Base-by-base conservation (phyloP, 2,329 filamentous ascomycete genomes). In the Colletotrichum eremochloae region DNA sequence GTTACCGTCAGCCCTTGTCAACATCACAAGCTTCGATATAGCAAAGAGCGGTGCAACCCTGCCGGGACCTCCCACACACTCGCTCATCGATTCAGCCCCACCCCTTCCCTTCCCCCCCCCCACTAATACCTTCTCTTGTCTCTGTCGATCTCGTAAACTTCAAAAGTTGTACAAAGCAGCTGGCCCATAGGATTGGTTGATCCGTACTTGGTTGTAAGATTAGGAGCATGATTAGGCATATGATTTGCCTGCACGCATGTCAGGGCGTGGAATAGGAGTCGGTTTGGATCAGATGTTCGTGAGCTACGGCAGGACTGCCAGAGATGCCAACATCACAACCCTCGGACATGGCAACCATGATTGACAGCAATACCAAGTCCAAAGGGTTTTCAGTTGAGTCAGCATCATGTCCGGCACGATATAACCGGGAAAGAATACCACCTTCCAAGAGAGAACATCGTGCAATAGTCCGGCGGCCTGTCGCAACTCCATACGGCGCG, bases 391-490 rank as follows among this genome's bases (percentile, higher is more conserved):
- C 68, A 36, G 44, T 63, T 50, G 63, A 24, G 53, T 31, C 38
- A 64, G 56, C 33, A 63, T 56, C 55, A 33, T 69, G 53, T 40
- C 55, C 66, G 70, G 70, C 70, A 72, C 48, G 24, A 50, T 66
- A 60, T 65, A 61, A 48, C 66, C 70, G 66, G 31, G 55, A 42
- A n/a, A 31, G 31, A 29, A 70, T 72, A 72, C 70, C 70, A 72
- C 70, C 70, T 72, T 69, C 70, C 70, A 65, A 72, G 66, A 72
- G 66, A 29, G 70, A 72, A 36, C 55, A 72, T 70, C 24, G 66
- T 56, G 69, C 20, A 33, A 70, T 72, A 44, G 29, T 66, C 33
- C 31, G 55, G 61, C 40, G 31, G 60, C n/a, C 55, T 65, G 61
- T 70, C 70, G 66, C 61, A 31, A 62, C 40, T 64, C 53, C 46